Evolutionary conservation across 108 stramenopile genomes (phyloP).

Genomic region (Parietichytrium sp.): DNA sequence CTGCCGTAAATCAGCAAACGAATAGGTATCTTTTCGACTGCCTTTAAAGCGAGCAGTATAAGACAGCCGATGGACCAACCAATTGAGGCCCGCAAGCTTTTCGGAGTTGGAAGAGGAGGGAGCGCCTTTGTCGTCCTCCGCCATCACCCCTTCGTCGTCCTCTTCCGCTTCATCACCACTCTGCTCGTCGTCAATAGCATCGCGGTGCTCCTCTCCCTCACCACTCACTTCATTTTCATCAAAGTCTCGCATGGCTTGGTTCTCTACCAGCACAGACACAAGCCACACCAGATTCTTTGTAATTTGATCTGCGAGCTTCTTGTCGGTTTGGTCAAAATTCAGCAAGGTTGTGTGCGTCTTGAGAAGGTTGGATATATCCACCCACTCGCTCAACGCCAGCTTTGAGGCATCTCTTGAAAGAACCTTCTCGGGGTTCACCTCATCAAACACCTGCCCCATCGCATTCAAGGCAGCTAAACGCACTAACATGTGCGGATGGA

Average conservation of each 20-base stretch:
- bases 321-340: not conserved
- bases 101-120: too few species aligned
- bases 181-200: too few species aligned
- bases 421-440: too few species aligned
- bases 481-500: slow-evolving; percentile 26
- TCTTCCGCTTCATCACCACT: too few species aligned
- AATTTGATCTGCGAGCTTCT: slow-evolving; percentile 7
- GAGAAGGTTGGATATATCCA: not conserved
- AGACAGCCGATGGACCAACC: slow-evolving; percentile 10
- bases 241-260: not conserved
- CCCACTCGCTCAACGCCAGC: not conserved
- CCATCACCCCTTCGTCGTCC: too few species aligned
- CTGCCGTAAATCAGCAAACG: not conserved
- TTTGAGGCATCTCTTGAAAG: too few species aligned
- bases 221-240: too few species aligned
- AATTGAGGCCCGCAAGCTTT: not conserved
- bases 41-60: slow-evolving; percentile 19
- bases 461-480: not conserved
- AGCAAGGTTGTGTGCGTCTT: not conserved
- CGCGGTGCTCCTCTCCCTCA: too few species aligned
- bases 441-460: slow-evolving; percentile 30
- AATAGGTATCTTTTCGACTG: not conserved
- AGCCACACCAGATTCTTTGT: slow-evolving; percentile 30
- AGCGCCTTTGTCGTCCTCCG: too few species aligned
- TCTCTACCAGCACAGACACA: not conserved